Evolutionary conservation across 208 protist genomes (phyloP).

Genomic region (Trypanosoma cruzi): DNA sequence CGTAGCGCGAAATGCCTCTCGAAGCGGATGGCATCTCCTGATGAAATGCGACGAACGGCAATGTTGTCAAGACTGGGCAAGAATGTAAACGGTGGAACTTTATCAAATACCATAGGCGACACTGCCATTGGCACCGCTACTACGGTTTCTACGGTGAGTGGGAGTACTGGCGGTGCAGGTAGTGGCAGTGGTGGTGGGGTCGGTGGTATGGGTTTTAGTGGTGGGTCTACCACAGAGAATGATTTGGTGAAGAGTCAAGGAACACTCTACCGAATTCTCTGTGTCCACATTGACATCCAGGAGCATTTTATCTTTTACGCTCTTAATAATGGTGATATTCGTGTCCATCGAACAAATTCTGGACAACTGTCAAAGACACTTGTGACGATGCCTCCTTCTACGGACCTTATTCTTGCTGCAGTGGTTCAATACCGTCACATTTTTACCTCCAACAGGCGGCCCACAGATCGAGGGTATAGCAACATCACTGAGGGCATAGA

Average conservation of each 20-base stretch:
- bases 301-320: conserved; percentile 76
- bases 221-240: not conserved
- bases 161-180: not conserved
- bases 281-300: conserved; percentile 48
- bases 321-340: conserved; percentile 69
- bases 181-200: not conserved
- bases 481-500: conserved; percentile 1
- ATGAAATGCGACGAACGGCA: not conserved
- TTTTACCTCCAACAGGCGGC: conserved; percentile 22
- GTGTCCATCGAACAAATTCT: conserved; percentile 70
- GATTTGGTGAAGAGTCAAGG: conserved; percentile 8
- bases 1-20: not conserved
- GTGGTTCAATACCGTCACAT: conserved; percentile 59
- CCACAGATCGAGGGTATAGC: not conserved
- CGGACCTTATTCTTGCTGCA: conserved; percentile 61
- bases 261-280: conserved; percentile 42
- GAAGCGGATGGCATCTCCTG: not conserved
- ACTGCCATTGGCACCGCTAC: not conserved
- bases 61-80: not conserved
- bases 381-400: conserved; percentile 61
- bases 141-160: not conserved
- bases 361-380: conserved; percentile 75
- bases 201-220: not conserved
- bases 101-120: not conserved
- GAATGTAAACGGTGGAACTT: not conserved